Evolutionary conservation across 306 rosid genomes (phyloP).

Genomic region (Lathyrus tuberosus): DNA sequence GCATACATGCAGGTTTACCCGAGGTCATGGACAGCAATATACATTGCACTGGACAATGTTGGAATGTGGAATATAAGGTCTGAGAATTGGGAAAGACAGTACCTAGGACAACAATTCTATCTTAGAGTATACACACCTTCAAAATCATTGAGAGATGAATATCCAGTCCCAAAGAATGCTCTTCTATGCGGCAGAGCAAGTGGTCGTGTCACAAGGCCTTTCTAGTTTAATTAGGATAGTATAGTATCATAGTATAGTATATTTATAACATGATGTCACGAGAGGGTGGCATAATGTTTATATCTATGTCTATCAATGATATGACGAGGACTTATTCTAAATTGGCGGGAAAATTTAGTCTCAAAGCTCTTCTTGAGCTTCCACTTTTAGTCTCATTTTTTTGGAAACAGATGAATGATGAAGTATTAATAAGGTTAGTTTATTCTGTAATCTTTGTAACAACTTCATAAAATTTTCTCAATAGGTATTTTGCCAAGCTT

Average conservation of each 20-base stretch:
- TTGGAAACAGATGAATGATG: slow-evolving; percentile 26
- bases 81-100: slow-evolving; percentile 90
- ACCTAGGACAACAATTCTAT: slow-evolving; percentile 94
- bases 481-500: too few species aligned
- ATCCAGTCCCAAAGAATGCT: slow-evolving; percentile 80
- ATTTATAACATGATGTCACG: slow-evolving; percentile 51
- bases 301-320: slow-evolving; percentile 1
- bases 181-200: slow-evolving; percentile 84
- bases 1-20: slow-evolving; percentile 74
- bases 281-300: slow-evolving; percentile 53
- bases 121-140: slow-evolving; percentile 75
- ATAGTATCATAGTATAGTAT: background rate
- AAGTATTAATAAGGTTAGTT: slow-evolving; percentile 18
- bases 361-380: slow-evolving; percentile 58
- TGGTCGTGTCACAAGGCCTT: slow-evolving; percentile 78
- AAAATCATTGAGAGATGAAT: slow-evolving; percentile 77
- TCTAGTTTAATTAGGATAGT: slow-evolving; percentile 26
- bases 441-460: background rate
- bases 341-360: slow-evolving; percentile 30
- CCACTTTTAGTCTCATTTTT: slow-evolving; percentile 1
- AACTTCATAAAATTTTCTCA: too few species aligned
- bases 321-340: slow-evolving; percentile 14
- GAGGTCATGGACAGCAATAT: slow-evolving; percentile 87
- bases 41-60: slow-evolving; percentile 82
- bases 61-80: slow-evolving; percentile 99